Base-by-base conservation (phyloP, 768 basidiomycete genomes). In the Harrya chromipes region DNA sequence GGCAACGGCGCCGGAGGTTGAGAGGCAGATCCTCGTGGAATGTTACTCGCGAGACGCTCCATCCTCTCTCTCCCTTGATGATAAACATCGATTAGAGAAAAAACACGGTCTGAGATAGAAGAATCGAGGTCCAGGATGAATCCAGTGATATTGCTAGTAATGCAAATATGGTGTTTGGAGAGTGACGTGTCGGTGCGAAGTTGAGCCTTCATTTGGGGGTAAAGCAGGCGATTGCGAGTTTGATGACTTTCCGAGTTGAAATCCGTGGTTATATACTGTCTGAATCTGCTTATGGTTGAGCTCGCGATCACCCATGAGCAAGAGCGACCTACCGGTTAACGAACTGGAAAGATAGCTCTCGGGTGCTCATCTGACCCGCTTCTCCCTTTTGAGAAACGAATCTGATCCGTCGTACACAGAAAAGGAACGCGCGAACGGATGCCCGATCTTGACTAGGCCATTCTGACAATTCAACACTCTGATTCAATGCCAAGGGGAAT, bases 71-170 rank as follows among this genome's bases (percentile, higher is more conserved):
- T 85, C 20, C 93, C 91, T 62, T 80, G 81, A 47, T 78, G 81
- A 68, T 93, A 94, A 24, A 94, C 90, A 50, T 92, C 89, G 37
- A 90, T 76, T 21, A 94, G 70, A n/a, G 88, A 83, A 62, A 86
- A 90, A 7, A 91, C 72, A 59, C 82, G 90, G 52, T 82, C 81
- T 4, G 90, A 81, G 47, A 94, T 87, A 21, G 79, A 78, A 0
- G 90, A 83, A 62, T 94, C 91, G 20, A 95, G 71, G 59, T 94
- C 89, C 49, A 94, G 72, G 41, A 89, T 75, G 63, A 94, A 93
- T 12, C 93, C 93, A 59, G 82, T 87, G 58, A 95, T 86, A 44
- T 75, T 79, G 2, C 87, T 87, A 23, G 72, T 70, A 47, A 90
- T 70, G 71, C 79, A 80, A 20, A 89, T 67, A 48, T 79, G 76